Evolutionary conservation across 352 stramenopile genomes (phyloP), one percentile per base, ranked within the genome.

Genomic region (Phytopythium cucurbitacearum): DNA sequence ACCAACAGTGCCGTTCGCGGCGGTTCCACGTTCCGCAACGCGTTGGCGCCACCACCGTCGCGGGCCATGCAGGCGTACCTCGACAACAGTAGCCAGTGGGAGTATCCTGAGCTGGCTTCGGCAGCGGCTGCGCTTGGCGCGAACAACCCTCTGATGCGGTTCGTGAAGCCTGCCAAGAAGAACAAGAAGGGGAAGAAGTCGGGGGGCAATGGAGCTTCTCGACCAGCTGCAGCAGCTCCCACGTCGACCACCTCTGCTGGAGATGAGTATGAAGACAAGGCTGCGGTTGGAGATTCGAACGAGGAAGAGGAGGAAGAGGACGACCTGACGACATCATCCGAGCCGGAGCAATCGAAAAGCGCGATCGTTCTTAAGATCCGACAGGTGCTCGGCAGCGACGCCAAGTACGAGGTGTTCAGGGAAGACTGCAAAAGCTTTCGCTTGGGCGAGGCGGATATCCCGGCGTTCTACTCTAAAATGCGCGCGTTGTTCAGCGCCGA

Each of bases 361-460:
- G 75, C 80, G 33, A 61, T 92, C 8, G 77, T 92, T 48, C 71
- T 92, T 15, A 82, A 87, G 62, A 88, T 94, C 40, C 74, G 80
- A 11, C 78, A 91, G 43, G 68, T 80, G 8, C 67, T 94, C 2
- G 85, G 85, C 36, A 90, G 70, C 42, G 80, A 88, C 44, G 80
- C 79, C 16, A 92, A 91, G 62, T 94, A 92, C 55, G 81, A 92
- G 42, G 73, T 89, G 3, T 92, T 94, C 46, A 77, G 85, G 0
- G 74, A 91, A 57, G 67, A 76, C 32, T 94, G 85, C 61, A 86
- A 81, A 53, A 64, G 76, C 16, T 94, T 87, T 52, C 82, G 81
- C 3, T 33, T 77, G 13, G 70, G 63, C 0, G 72, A 90, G 33
- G 57, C 60, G 15, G 76, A 88, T 37, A 51, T 88, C n/a, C 67